These are phyloP conservation scores for Ustilago shanxiensis DNA, from an alignment of 1,284 basidiomycete species.

Conservation along the genomic window DNA sequence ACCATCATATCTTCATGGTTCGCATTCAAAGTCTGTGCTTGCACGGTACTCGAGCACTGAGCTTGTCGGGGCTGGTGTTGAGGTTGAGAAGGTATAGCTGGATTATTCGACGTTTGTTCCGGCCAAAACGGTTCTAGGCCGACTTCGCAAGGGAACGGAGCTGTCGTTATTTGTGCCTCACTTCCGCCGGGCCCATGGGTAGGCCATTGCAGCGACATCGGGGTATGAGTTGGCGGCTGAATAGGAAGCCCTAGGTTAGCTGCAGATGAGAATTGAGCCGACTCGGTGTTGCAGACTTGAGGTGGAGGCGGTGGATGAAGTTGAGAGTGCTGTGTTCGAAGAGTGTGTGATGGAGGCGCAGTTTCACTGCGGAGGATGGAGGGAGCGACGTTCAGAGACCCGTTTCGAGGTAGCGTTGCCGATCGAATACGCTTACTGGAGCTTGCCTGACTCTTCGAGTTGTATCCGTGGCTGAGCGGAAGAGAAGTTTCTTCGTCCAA, in stretches of 20 bases:
- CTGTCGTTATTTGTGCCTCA: neutral
- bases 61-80: conserved; percentile 7
- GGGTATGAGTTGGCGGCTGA: neutral
- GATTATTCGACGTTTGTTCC: neutral
- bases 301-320: neutral
- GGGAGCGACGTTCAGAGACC: neutral
- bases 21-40: neutral
- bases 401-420: conserved; percentile 14
- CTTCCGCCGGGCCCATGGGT: neutral
- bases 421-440: conserved; percentile 19
- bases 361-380: conserved; percentile 15
- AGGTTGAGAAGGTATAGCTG: neutral
- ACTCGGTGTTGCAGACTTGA: neutral
- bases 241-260: neutral
- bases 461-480: neutral
- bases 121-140: neutral
- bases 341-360: conserved; percentile 5
- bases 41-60: neutral
- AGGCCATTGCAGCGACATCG: neutral
- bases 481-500: neutral
- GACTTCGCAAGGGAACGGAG: neutral
- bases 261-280: neutral
- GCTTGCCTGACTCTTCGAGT: neutral
- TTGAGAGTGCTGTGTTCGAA: neutral
- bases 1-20: conserved; percentile 20